Base-by-base conservation (phyloP, 2,329 filamentous ascomycete genomes). In the Calonectria leucothoes region DNA sequence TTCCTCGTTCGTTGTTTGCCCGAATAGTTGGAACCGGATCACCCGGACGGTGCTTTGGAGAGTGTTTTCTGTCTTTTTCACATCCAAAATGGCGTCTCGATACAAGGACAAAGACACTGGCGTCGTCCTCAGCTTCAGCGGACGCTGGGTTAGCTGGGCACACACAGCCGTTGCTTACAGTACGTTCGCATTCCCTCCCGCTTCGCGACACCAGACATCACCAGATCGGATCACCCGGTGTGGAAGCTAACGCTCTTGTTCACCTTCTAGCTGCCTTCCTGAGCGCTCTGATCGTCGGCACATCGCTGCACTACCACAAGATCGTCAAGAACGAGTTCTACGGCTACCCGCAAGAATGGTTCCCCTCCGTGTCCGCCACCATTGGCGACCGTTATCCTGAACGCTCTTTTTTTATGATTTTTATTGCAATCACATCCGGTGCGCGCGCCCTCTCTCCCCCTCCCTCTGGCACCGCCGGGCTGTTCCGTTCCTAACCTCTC, bases 371-470 rank as follows among this genome's bases (percentile, higher is more conserved):
- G 27, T 98, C 96, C 35, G 93, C 97, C 49, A 98, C 97, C 42
- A 99, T 99, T 86, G 97, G 97, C 83, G 97, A 99, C 85, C 93
- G 96, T 77, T 98, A 98, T 82, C 97, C 97, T 67, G 97, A 99
- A 86, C 93, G 97, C 73, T 98, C 97, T 20, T 94, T 98, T 81
- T 99, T 99, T 85, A 96, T 98, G 91, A 85, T 99, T 78, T 98
- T 98, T 83, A 99, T 99, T 83, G 96, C 96, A 74, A 93, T 99
- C 74, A 98, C 96, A 39, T 98, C 97, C 55, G 94, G 94, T 93
- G 89, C 66, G 87, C 33, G 35, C 37, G 27, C 25, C 17, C 51
- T 55, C 52, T 52, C 42, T 23, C 33, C 33, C 37, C n/a, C 25
- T n/a, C 51, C 52, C 52, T 52, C 42, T 23, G 42, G n/a, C 3